These are phyloP conservation scores for Boletales sp. DNA, from an alignment of 768 basidiomycete species.

Conservation along the genomic window DNA sequence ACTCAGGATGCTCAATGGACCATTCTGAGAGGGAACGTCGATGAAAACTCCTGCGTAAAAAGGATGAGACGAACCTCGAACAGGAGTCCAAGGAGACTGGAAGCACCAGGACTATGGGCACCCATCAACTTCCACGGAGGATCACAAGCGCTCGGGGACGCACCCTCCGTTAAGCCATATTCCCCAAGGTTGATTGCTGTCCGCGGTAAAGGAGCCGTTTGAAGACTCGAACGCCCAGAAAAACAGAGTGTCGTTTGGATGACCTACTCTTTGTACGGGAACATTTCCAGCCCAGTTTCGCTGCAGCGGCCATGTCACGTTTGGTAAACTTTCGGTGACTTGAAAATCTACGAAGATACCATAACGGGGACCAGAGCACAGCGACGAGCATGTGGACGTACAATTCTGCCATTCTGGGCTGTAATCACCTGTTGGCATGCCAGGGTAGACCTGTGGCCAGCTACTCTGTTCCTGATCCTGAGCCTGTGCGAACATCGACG, in stretches of 20 bases:
- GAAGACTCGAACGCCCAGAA: constrained; percentile 60
- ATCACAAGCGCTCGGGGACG: constrained; percentile 9
- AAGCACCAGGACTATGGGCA: constrained; percentile 54
- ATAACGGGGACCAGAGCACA: neutral
- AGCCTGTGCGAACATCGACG: too few relatives aligned
- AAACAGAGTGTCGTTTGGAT: constrained; percentile 64
- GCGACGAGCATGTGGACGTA: constrained; percentile 24
- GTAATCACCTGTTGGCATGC: constrained; percentile 42
- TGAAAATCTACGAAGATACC: constrained; percentile 44
- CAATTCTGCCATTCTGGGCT: constrained; percentile 59
- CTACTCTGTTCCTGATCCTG: too few relatives aligned
- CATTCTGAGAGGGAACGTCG: constrained; percentile 43
- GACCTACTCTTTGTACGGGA: constrained; percentile 51
- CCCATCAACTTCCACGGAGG: neutral
- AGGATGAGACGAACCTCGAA: constrained; percentile 45
- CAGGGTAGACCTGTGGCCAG: constrained; percentile 40
- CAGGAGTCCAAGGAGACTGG: constrained; percentile 59
- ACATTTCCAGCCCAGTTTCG: constrained; percentile 62
- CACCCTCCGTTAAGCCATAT: constrained; percentile 75
- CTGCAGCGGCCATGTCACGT: constrained; percentile 47
- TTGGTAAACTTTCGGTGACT: constrained; percentile 52
- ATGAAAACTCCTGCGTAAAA: neutral
- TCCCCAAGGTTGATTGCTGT: constrained; percentile 54
- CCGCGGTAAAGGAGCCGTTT: constrained; percentile 50
- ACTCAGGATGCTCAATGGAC: constrained; percentile 54